phyloP scores from a whole-genome alignment of 495 filamentous ascomycete genomes.

The Xylaria acuta region DNA sequence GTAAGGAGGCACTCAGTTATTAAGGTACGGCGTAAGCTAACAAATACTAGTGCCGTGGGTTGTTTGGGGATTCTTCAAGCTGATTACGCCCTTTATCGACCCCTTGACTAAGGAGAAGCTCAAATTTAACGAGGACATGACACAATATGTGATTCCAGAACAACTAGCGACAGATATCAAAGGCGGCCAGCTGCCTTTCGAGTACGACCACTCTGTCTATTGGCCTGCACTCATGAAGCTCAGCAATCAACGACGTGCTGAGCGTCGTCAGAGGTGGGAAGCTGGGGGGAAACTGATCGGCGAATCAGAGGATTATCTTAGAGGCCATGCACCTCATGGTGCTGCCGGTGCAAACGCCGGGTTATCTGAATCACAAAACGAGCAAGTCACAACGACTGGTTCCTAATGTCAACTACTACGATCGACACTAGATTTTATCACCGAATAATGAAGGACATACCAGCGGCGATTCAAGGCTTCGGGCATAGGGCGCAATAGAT shows the following conservation, averaged over 20 bases:
- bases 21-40: constrained; percentile 21
- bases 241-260: constrained; percentile 63
- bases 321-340: constrained; percentile 50
- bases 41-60: constrained; percentile 75
- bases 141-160: constrained; percentile 72
- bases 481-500: not conserved
- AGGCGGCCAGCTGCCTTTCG: constrained; percentile 74
- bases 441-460: not conserved
- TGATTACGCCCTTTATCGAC: constrained; percentile 96
- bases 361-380: constrained; percentile 20
- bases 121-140: constrained; percentile 90
- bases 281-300: constrained; percentile 79
- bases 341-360: constrained; percentile 26
- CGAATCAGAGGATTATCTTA: constrained; percentile 82
- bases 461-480: not conserved
- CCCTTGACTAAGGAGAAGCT: constrained; percentile 89
- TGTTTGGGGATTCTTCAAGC: constrained; percentile 89
- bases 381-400: not conserved
- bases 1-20: constrained; percentile 53
- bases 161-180: constrained; percentile 75
- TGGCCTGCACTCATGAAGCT: constrained; percentile 84
- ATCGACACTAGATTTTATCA: not conserved
- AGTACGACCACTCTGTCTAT: constrained; percentile 85
- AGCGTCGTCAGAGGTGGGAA: constrained; percentile 73
- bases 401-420: not conserved